Conservation (phyloP, 2,329 filamentous ascomycete genomes). For the Fusarium pininemorale region DNA sequence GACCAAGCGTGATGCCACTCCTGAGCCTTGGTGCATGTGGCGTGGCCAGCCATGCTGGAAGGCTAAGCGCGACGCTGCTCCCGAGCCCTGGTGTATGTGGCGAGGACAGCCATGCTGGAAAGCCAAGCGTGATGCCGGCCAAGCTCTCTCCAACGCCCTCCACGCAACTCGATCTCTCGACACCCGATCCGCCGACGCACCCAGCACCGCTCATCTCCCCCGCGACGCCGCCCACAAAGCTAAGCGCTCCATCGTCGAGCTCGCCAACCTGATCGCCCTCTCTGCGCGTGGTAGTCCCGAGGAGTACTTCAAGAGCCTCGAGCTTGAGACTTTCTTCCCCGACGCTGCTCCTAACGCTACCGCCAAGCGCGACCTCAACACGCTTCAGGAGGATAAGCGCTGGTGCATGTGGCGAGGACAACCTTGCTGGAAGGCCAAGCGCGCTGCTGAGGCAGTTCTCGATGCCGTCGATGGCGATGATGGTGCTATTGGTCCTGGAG, state of each 20-base stretch:
- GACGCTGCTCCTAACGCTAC: conserved; percentile 38
- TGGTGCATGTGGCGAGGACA: conserved; percentile 46
- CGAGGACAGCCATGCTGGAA: conserved; percentile 55
- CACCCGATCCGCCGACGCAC: conserved; percentile 37
- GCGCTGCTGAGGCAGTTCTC: conserved; percentile 41
- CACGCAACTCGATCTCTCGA: conserved; percentile 36
- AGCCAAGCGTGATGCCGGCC: conserved; percentile 52
- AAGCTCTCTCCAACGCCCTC: conserved; percentile 46
- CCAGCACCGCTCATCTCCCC: conserved; percentile 38
- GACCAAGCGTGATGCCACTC: conserved; percentile 29
- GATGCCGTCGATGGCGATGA: conserved; percentile 43
- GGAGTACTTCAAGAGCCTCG: conserved; percentile 47
- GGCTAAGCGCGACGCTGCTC: conserved; percentile 29
- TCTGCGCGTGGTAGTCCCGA: conserved; percentile 42
- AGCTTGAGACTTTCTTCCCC: conserved; percentile 40
- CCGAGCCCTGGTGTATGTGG: conserved; percentile 48
- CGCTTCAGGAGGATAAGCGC: conserved; percentile 35
- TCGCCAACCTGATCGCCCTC: conserved; percentile 49
- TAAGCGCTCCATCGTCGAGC: conserved; percentile 51
- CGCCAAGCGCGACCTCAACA: conserved; percentile 38
- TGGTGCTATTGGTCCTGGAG: conserved; percentile 34
- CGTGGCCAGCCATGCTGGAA: conserved; percentile 27
- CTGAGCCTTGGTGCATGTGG: conserved; percentile 13
- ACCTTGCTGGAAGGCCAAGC: conserved; percentile 52
- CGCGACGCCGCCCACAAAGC: conserved; percentile 50